phyloP scores from a whole-genome alignment of 257 asterid genomes.

The Lycium ferocissimum region DNA sequence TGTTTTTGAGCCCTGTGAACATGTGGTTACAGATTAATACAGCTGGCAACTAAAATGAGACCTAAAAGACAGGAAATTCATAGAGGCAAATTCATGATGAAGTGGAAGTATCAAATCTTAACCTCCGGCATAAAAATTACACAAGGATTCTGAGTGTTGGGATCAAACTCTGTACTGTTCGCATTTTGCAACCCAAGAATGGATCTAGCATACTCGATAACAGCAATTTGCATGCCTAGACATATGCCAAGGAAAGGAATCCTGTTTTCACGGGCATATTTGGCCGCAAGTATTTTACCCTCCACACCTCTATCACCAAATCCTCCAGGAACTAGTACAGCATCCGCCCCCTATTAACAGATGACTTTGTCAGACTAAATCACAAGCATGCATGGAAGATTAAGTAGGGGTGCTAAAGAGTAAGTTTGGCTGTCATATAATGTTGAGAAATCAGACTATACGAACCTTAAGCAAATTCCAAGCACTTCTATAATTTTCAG shows the following conservation, averaged over 20 bases:
- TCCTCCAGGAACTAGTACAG: slow-evolving; percentile 80
- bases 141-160: slow-evolving; percentile 63
- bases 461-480: slow-evolving; percentile 73
- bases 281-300: slow-evolving; percentile 83
- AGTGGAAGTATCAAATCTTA: not conserved
- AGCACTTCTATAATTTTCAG: slow-evolving; percentile 60
- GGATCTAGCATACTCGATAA: slow-evolving; percentile 70
- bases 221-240: slow-evolving; percentile 81
- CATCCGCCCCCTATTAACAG: slow-evolving; percentile 69
- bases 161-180: slow-evolving; percentile 74
- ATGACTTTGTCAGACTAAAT: slow-evolving; percentile 32
- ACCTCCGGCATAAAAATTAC: slow-evolving; percentile 89
- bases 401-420: not conserved
- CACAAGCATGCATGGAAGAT: not conserved
- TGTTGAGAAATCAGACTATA: slow-evolving; percentile 20
- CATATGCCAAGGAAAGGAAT: slow-evolving; percentile 82
- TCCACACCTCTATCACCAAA: slow-evolving; percentile 89
- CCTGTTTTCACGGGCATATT: slow-evolving; percentile 75
- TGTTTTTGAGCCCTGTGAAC: slow-evolving; percentile 53
- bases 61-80: not conserved
- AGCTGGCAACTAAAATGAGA: not conserved
- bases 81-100: not conserved
- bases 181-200: slow-evolving; percentile 71
- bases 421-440: not conserved
- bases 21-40: not conserved